These are phyloP conservation scores for Meyerozyma elateridarum DNA, from an alignment of 1,139 yeast species.

Conservation along the genomic window DNA sequence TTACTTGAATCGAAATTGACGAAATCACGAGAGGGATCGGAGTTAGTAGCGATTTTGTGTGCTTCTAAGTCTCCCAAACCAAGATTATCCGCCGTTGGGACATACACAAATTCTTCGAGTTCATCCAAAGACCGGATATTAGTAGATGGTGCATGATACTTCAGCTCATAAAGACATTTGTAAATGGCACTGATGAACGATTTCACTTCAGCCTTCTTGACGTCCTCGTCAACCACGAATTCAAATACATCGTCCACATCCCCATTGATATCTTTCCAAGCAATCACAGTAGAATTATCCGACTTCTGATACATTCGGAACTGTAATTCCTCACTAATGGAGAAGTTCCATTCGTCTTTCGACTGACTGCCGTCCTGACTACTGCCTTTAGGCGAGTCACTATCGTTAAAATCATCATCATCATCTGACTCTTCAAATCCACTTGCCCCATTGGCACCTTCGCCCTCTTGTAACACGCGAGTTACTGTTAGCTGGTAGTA, in stretches of 20 bases:
- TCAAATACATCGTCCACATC: slow-evolving; percentile 85
- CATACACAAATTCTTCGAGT: slow-evolving; percentile 52
- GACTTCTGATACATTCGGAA: slow-evolving; percentile 35
- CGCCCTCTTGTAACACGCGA: slow-evolving; percentile 67
- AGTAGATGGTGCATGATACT: slow-evolving; percentile 54
- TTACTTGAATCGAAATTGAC: no score
- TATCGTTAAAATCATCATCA: slow-evolving; percentile 48
- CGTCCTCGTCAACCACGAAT: slow-evolving; percentile 66
- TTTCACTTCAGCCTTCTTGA: slow-evolving; percentile 53
- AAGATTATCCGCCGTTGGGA: slow-evolving; percentile 18
- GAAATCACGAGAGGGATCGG: no score
- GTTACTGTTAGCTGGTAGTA: slow-evolving; percentile 70
- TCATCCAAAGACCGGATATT: slow-evolving; percentile 40
- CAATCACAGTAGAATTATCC: slow-evolving; percentile 44
- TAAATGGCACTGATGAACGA: slow-evolving; percentile 60
- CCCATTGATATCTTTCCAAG: slow-evolving; percentile 82
- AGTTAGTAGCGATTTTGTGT: not conserved
- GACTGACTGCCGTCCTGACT: slow-evolving; percentile 28
- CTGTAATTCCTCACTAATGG: slow-evolving; percentile 59
- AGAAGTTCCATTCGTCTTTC: slow-evolving; percentile 63
- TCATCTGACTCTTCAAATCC: slow-evolving; percentile 46
- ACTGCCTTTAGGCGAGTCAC: slow-evolving; percentile 24
- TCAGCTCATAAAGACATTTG: slow-evolving; percentile 73
- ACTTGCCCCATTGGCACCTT: slow-evolving; percentile 36
- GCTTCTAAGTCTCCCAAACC: slow-evolving; percentile 3